phyloP scores from a whole-genome alignment of 1,284 basidiomycete genomes.

The Leccinum subrobustum region DNA sequence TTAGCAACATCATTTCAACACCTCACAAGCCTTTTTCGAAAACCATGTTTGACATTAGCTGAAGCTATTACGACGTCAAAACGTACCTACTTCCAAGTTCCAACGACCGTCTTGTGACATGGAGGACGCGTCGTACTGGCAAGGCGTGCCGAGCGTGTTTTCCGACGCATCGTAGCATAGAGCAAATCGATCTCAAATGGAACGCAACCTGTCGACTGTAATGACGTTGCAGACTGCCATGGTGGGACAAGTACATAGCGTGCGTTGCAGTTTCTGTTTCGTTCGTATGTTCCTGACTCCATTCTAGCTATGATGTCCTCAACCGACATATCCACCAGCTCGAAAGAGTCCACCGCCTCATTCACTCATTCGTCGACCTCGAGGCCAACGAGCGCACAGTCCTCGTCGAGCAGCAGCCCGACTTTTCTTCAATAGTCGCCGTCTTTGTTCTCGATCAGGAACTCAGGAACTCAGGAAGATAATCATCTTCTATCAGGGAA shows the following conservation, averaged over 20 bases:
- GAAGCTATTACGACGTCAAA: neutral
- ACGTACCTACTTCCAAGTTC: conserved; percentile 1
- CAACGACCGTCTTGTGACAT: too few relatives aligned
- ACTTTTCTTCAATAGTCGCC: conserved; percentile 45
- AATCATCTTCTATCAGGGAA: conserved; percentile 61
- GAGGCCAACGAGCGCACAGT: conserved; percentile 63
- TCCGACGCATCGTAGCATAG: conserved; percentile 34
- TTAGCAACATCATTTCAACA: too few relatives aligned
- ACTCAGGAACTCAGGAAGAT: conserved; percentile 86
- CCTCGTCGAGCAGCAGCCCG: conserved; percentile 42
- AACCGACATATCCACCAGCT: conserved; percentile 86
- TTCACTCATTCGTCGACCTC: conserved; percentile 50
- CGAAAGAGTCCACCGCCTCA: conserved; percentile 51
- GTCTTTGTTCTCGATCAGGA: conserved; percentile 83
- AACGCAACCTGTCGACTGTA: too few relatives aligned
- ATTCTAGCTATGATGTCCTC: conserved; percentile 75
- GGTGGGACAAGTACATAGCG: neutral
- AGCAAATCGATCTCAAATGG: too few relatives aligned
- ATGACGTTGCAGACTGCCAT: too few relatives aligned
- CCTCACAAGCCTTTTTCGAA: conserved; percentile 21
- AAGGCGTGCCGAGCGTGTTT: conserved; percentile 42
- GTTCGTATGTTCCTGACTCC: too few relatives aligned
- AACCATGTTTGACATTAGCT: conserved; percentile 2
- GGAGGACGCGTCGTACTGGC: conserved; percentile 12
- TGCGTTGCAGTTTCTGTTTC: too few relatives aligned